Evolutionary conservation across 306 rosid genomes (phyloP).

Genomic region (Trichosanthes cucumerina): DNA sequence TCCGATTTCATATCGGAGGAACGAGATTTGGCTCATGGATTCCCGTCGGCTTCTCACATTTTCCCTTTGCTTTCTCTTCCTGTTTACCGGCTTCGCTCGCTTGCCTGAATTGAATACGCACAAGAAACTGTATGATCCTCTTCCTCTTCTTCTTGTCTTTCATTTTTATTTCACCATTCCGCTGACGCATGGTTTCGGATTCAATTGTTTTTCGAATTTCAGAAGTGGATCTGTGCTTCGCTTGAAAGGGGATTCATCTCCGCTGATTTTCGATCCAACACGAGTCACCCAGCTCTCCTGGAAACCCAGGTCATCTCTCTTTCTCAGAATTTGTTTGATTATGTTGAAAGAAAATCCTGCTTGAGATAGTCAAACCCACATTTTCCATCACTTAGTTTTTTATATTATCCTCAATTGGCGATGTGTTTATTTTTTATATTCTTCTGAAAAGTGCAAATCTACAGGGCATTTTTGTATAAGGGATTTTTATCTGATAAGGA

Average conservation of each 20-base stretch:
- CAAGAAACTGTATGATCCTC: slow-evolving; percentile 18
- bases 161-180: not conserved
- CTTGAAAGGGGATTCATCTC: slow-evolving; percentile 27
- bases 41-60: not conserved
- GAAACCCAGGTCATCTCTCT: slow-evolving; percentile 63
- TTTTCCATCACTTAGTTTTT: not conserved
- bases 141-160: not conserved
- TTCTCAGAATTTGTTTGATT: not conserved
- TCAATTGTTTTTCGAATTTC: slow-evolving; percentile 2
- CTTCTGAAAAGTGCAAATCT: not conserved
- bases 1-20: not conserved
- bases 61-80: slow-evolving; percentile 16
- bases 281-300: slow-evolving; percentile 81
- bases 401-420: not conserved
- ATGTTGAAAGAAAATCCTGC: not conserved
- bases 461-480: slow-evolving; percentile 82
- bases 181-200: not conserved
- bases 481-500: slow-evolving; percentile 58
- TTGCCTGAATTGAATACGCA: not conserved
- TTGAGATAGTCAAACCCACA: not conserved
- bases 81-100: not conserved
- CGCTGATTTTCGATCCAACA: slow-evolving; percentile 57
- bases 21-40: not conserved
- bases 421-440: not conserved
- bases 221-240: slow-evolving; percentile 50